phyloP scores from a whole-genome alignment of 1,284 basidiomycete species.

The Golubevia pallescens region DNA sequence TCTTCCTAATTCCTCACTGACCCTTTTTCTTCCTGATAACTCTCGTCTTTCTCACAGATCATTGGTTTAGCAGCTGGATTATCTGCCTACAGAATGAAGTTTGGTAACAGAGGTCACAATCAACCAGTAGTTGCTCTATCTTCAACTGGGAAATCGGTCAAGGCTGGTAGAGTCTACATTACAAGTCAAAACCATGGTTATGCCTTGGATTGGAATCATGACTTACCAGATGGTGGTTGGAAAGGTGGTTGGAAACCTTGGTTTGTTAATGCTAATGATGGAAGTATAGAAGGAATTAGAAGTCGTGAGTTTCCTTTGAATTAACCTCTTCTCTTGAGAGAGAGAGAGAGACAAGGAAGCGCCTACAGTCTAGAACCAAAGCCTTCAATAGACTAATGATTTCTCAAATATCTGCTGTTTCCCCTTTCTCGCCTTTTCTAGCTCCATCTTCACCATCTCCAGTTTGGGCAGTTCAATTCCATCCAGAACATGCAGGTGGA shows the following conservation, averaged over 20 bases:
- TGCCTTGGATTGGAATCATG: too few relatives aligned
- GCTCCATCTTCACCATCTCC: conserved; percentile 4
- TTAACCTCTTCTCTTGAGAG: too few relatives aligned
- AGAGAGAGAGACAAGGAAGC: conserved; percentile 6
- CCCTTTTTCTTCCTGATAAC: too few relatives aligned
- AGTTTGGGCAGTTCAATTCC: conserved; percentile 62
- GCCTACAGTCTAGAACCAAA: too few relatives aligned
- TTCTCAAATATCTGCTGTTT: too few relatives aligned
- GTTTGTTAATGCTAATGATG: conserved; percentile 63
- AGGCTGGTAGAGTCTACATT: conserved; percentile 93
- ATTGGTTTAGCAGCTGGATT: conserved; percentile 96
- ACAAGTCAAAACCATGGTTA: conserved; percentile 76
- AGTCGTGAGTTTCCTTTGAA: conserved; percentile 21
- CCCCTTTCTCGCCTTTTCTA: too few relatives aligned
- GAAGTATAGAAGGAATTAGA: conserved; percentile 57
- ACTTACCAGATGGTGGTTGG: conserved; percentile 43
- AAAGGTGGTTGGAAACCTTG: conserved; percentile 57
- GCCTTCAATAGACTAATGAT: too few relatives aligned
- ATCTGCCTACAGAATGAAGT: conserved; percentile 95
- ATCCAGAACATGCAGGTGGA: conserved; percentile 60
- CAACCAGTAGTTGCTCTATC: conserved; percentile 95
- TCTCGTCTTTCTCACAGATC: conserved; percentile 65
- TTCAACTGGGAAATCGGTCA: conserved; percentile 81
- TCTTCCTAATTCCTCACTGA: too few relatives aligned
- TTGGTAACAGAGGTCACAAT: conserved; percentile 99